Percentiles rank a stretch among this genome's conserved stretches.
Conservation (phyloP, 129 eudicot genomes). For the Flaveria sonorensis region DNA sequence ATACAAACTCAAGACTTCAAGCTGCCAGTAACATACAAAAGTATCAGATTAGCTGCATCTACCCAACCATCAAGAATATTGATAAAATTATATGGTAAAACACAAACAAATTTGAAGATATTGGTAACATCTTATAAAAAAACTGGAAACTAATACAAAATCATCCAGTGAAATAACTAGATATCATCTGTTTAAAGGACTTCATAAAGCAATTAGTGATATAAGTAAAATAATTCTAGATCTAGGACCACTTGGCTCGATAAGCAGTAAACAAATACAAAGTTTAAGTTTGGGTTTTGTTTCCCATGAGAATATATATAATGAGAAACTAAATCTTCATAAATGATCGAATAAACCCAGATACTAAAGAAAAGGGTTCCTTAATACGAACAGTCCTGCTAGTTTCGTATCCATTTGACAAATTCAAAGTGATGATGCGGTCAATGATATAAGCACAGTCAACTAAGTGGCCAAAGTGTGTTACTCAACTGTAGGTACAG, state of each 20-base stretch:
- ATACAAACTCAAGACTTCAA: conserved; percentile 27
- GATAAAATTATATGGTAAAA: background rate
- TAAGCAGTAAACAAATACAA: background rate
- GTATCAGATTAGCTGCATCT: background rate
- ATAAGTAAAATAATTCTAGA: background rate
- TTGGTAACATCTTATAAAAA: background rate
- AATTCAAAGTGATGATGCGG: background rate
- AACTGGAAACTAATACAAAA: background rate
- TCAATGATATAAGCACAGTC: background rate
- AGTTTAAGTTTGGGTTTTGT: background rate
- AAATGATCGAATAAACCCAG: background rate
- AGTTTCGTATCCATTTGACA: background rate
- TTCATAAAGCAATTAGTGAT: background rate
- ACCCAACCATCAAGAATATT: background rate
- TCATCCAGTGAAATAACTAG: background rate
- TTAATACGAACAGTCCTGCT: background rate
- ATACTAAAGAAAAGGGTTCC: background rate
- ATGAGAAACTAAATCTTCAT: background rate
- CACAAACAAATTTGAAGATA: background rate
- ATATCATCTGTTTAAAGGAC: background rate
- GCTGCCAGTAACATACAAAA: conserved; percentile 21
- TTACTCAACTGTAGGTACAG: background rate
- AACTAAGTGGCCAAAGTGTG: background rate
- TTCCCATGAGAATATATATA: background rate
- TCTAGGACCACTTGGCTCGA: background rate